Conservation (phyloP, 176 grass and related monocot genomes). For the Alloteropsis semialata region DNA sequence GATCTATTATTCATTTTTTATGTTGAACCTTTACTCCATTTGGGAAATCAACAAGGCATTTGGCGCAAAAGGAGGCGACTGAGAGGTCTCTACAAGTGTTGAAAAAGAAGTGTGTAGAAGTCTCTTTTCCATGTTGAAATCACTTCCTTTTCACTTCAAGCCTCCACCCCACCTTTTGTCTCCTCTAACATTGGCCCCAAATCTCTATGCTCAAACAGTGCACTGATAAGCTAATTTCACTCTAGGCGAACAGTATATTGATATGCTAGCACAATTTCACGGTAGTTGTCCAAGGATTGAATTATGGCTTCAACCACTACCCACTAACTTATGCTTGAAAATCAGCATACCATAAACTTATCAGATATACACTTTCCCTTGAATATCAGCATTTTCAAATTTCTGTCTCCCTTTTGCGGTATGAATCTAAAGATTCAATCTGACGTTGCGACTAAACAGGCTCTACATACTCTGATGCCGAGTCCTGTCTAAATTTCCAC, state of each 20-base stretch:
- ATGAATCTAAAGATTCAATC: not conserved
- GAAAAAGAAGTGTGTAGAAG: not conserved
- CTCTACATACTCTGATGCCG: not conserved
- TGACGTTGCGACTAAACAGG: not conserved
- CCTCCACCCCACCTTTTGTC: not conserved
- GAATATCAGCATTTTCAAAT: not conserved
- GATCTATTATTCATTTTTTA: not conserved
- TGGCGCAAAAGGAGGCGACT: not conserved
- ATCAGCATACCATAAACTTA: not conserved
- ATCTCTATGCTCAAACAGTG: not conserved
- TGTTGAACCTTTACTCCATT: not conserved
- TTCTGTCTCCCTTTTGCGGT: not conserved
- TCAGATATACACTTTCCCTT: not conserved
- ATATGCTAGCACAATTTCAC: constrained; percentile 3
- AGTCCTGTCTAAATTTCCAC: not conserved
- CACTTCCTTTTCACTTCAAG: constrained; percentile 39
- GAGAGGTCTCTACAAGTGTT: not conserved
- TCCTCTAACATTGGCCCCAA: not conserved
- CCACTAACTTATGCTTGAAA: not conserved
- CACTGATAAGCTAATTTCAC: constrained; percentile 14
- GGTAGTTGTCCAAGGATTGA: constrained; percentile 20
- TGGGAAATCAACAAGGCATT: not conserved
- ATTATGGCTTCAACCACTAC: constrained; percentile 22
- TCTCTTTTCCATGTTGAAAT: not conserved
- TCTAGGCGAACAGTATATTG: constrained; percentile 1